These are phyloP conservation scores for Trichoderma gamsii DNA, from an alignment of 495 filamentous ascomycete species.

Conservation along the genomic window DNA sequence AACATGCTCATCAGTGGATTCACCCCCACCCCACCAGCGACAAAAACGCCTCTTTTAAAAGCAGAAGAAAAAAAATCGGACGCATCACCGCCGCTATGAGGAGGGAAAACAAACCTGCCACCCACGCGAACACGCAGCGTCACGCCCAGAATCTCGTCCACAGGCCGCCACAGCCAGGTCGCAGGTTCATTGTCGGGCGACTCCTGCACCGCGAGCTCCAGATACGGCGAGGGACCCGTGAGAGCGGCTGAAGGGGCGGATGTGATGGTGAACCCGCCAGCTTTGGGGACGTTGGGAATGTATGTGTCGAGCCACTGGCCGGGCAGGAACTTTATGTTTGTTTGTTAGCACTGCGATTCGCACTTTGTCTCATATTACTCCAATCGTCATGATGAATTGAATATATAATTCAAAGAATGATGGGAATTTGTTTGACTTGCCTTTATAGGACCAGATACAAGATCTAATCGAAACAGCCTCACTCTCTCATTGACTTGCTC, in stretches of 20 bases:
- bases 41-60: slow-evolving; percentile 57
- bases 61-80: not conserved
- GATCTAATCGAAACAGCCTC: slow-evolving; percentile 43
- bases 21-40: slow-evolving; percentile 81
- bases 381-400: not conserved
- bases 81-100: slow-evolving; percentile 28
- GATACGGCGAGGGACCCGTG: slow-evolving; percentile 34
- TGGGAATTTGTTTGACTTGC: slow-evolving; percentile 4
- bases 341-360: not conserved
- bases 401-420: not conserved
- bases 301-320: slow-evolving; percentile 92
- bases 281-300: slow-evolving; percentile 56
- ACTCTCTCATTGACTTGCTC: slow-evolving; percentile 43
- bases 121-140: slow-evolving; percentile 64
- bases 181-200: slow-evolving; percentile 63
- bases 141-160: slow-evolving; percentile 48
- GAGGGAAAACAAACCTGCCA: slow-evolving; percentile 75
- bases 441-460: slow-evolving; percentile 23
- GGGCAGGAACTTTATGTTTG: slow-evolving; percentile 55
- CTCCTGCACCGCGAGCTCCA: slow-evolving; percentile 71
- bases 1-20: slow-evolving; percentile 58
- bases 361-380: not conserved
- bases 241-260: slow-evolving; percentile 52
- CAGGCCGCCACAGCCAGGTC: slow-evolving; percentile 64
- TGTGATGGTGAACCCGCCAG: slow-evolving; percentile 85